phyloP scores from a whole-genome alignment of 495 filamentous ascomycete genomes.

The Hypoxylon intermedium region DNA sequence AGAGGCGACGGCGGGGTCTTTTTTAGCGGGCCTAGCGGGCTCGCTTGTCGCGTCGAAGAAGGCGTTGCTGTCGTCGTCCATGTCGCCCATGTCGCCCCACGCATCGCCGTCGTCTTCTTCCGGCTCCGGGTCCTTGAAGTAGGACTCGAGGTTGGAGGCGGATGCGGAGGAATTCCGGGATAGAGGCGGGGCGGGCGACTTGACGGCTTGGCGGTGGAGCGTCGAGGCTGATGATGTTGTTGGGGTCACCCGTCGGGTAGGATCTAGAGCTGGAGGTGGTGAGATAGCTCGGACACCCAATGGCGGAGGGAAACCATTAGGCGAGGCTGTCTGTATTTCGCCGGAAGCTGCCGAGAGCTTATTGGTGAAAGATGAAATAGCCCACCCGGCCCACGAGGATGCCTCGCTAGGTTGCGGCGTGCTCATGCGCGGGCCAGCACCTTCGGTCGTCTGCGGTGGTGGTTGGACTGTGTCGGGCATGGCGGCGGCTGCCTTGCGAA shows the following conservation, averaged over 20 bases:
- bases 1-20: slow-evolving; percentile 37
- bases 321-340: slow-evolving; percentile 68
- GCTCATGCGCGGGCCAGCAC: slow-evolving; percentile 70
- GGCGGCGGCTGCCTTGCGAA: slow-evolving; percentile 74
- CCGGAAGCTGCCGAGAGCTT: slow-evolving; percentile 83
- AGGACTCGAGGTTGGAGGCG: slow-evolving; percentile 45
- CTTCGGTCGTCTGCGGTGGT: slow-evolving; percentile 54
- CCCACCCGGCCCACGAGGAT: slow-evolving; percentile 90
- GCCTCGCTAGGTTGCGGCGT: slow-evolving; percentile 68
- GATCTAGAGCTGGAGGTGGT: slow-evolving; percentile 22
- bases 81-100: slow-evolving; percentile 74
- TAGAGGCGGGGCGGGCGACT: slow-evolving; percentile 52
- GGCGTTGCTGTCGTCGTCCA: slow-evolving; percentile 62
- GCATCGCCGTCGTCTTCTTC: slow-evolving; percentile 66
- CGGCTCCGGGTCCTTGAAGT: slow-evolving; percentile 52
- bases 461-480: slow-evolving; percentile 81
- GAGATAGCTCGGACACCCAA: slow-evolving; percentile 1
- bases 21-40: slow-evolving; percentile 37
- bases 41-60: slow-evolving; percentile 48
- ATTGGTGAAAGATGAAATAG: slow-evolving; percentile 98
- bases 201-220: slow-evolving; percentile 60
- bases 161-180: slow-evolving; percentile 53
- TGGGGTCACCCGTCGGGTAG: slow-evolving; percentile 39
- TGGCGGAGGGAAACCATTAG: slow-evolving; percentile 20
- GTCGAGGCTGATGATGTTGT: slow-evolving; percentile 58